Conservation (phyloP, 179 eudicot genomes). For the Actinidia chinensis region DNA sequence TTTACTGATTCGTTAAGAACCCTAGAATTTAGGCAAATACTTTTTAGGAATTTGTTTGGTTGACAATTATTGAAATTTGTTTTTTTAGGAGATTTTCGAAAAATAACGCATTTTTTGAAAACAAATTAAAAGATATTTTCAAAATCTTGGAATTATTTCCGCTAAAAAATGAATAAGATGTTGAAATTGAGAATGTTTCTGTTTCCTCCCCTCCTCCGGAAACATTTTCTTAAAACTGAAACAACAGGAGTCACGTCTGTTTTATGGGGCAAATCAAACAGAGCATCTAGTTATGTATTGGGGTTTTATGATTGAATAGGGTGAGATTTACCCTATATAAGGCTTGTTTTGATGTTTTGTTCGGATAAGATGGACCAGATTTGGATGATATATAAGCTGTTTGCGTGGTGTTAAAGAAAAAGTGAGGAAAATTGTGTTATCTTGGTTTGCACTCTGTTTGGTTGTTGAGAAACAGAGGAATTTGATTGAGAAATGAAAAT, state of each 20-base stretch:
- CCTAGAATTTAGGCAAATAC: background rate
- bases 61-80: too few relatives aligned
- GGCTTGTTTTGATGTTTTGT: background rate
- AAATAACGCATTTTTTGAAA: too few relatives aligned
- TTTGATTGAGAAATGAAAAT: too few relatives aligned
- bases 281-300: background rate
- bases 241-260: too few relatives aligned
- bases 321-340: background rate
- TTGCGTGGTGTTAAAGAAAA: background rate
- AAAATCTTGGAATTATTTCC: background rate
- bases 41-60: background rate
- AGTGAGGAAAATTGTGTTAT: background rate
- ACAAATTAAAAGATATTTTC: too few relatives aligned
- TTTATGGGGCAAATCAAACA: background rate
- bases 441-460: background rate
- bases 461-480: background rate
- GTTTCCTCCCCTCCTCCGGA: background rate
- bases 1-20: background rate
- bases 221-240: background rate
- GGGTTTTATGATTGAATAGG: too few relatives aligned
- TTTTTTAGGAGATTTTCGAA: too few relatives aligned
- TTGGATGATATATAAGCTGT: background rate
- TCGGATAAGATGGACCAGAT: background rate
- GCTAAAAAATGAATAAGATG: background rate
- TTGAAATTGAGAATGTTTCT: background rate